Percentiles rank a stretch among this genome's conserved stretches.
phyloP scores from a whole-genome alignment of 129 eudicot genomes.

The Flaveria brownii region DNA sequence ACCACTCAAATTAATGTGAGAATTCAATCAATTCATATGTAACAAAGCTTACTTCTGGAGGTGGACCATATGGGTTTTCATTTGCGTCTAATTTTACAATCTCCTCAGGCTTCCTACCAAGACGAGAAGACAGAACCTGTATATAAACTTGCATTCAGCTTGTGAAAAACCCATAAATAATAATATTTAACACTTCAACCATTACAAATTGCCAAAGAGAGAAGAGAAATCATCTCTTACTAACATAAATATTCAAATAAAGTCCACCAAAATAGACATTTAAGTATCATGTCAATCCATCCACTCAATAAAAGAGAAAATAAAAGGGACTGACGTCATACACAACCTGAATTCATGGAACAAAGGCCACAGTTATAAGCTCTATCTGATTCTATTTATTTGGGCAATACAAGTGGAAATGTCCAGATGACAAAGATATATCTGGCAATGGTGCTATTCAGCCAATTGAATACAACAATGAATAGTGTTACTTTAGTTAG shows the following conservation, averaged over 20 bases:
- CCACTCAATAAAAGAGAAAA: not conserved
- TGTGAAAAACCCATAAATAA: not conserved
- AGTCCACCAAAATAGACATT: not conserved
- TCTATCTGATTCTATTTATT: not conserved
- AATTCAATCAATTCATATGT: not conserved
- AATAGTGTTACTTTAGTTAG: not conserved
- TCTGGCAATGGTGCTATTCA: slow-evolving; percentile 6
- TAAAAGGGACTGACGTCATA: not conserved
- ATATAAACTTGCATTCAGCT: not conserved
- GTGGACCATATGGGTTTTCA: slow-evolving; percentile 99
- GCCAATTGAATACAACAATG: not conserved
- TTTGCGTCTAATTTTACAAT: slow-evolving; percentile 93
- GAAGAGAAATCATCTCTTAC: not conserved
- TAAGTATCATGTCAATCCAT: not conserved
- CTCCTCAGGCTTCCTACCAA: slow-evolving; percentile 97
- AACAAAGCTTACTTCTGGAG: slow-evolving; percentile 73
- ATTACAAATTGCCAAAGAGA: not conserved
- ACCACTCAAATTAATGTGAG: not conserved
- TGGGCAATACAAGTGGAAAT: not conserved
- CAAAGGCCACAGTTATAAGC: not conserved
- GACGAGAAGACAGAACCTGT: slow-evolving; percentile 95
- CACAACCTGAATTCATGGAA: not conserved
- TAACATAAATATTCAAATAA: not conserved
- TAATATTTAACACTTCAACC: not conserved
- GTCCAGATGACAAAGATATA: not conserved